Base-by-base conservation (phyloP, 1,284 basidiomycete species). In the Cronartium ribicola region DNA sequence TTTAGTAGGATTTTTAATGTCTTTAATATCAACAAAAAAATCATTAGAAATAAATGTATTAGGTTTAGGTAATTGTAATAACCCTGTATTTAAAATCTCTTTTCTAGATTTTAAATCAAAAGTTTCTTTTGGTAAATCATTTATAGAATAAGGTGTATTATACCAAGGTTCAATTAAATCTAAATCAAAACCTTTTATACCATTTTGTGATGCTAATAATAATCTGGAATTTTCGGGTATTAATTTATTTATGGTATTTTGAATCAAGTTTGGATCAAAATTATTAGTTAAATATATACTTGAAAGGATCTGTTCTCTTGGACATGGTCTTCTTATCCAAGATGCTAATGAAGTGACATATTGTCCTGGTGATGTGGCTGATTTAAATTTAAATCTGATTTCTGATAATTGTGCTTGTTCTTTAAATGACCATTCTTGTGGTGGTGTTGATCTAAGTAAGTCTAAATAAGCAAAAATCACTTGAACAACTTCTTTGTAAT, bases 31-130 rank as follows among this genome's bases (percentile, higher is more conserved):
- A 13, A 96, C 90, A 63, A 90, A 86, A 40, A 98, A 83, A 77
- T 92, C 88, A n/a, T 87, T 85, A 1, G 94, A 94, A 77, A 98
- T 89, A 81, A 96, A 97, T 75, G 89, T 86, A 81, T 97, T 98
- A 5, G 88, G 90, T 44, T 85, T 85, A 1, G 94, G 94, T n/a
- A 98, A 85, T 78, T 84, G 86, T 11, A 97, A 83, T 73, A 89
- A 89, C 8, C 85, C 81, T 60, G 81, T 77, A 36, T 90, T 85
- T 71, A 87, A 84, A 78, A 90, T 91, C 3, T 84, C 82, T 20
- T 60, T 44, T 10, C 60, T 48, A 44, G 61, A 66, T 41, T 70
- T 41, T 13, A 55, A n/a, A 66, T 66, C 4, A 60, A 60, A 67
- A 46, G 0, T 10, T 37, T 86, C 85, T 41, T 87, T 84, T 55